phyloP scores from a whole-genome alignment of 75 land plant species.

The Cryptomeria japonica region DNA sequence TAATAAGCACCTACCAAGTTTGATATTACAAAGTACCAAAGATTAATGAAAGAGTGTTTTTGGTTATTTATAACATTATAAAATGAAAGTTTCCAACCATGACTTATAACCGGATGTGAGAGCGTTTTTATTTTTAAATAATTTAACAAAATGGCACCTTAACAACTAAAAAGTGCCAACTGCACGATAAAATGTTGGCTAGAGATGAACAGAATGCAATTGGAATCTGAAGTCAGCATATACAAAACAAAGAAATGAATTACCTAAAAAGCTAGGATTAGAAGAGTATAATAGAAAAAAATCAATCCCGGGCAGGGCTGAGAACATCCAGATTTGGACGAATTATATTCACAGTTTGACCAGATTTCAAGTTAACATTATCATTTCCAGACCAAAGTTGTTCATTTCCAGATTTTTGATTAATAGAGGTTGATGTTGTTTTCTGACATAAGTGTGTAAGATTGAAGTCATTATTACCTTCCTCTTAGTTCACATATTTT shows the following conservation, averaged over 20 bases:
- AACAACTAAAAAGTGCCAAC: not conserved
- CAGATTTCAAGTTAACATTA: no score
- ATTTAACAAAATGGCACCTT: not conserved
- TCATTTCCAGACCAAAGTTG: no score
- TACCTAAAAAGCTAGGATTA: not conserved
- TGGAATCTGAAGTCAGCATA: not conserved
- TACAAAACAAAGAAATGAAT: not conserved
- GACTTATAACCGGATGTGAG: no score
- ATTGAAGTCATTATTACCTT: no score
- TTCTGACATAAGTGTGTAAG: no score
- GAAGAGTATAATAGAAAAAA: not conserved
- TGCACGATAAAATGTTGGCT: not conserved
- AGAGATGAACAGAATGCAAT: not conserved
- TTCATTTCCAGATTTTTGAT: no score
- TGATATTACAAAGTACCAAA: not conserved
- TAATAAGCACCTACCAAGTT: not conserved
- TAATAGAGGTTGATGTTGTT: no score
- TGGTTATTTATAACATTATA: not conserved
- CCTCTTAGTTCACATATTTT: no score
- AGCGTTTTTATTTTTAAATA: not conserved
- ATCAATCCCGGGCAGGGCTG: not conserved
- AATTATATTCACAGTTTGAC: no score
- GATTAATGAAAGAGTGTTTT: not conserved
- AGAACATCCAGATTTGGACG: no score
- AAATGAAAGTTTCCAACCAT: not conserved